Conservation (phyloP, 2,329 filamentous ascomycete genomes). For the Phialocephala sp. region DNA sequence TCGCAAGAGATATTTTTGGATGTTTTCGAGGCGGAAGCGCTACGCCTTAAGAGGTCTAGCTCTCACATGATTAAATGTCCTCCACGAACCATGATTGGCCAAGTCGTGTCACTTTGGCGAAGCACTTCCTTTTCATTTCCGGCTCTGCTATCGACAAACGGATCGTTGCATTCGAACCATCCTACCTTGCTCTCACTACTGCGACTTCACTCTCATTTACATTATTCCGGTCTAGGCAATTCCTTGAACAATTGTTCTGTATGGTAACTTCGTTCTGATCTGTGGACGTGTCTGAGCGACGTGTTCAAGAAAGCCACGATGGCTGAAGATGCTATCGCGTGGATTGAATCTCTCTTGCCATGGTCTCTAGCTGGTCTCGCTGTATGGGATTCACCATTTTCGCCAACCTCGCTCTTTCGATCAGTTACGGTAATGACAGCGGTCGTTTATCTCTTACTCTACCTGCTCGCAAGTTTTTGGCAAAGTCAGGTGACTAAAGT, state of each 20-base stretch:
- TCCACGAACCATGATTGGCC: neutral
- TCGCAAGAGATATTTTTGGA: neutral
- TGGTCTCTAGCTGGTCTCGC: conserved; percentile 4
- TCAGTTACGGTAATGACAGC: neutral
- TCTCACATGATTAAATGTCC: neutral
- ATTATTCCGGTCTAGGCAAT: neutral
- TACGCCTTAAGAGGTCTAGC: neutral
- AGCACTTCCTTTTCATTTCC: neutral
- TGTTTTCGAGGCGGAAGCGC: neutral
- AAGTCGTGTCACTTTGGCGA: neutral
- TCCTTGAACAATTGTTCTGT: neutral
- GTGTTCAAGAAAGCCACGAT: neutral
- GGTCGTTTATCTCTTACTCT: neutral
- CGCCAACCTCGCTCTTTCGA: conserved; percentile 1
- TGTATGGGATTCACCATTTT: conserved; percentile 3
- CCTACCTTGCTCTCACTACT: neutral
- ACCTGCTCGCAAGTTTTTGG: conserved; percentile 31
- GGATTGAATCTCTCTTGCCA: neutral
- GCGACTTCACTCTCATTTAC: neutral
- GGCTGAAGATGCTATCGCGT: neutral
- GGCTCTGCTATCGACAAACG: neutral
- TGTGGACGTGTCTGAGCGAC: neutral
- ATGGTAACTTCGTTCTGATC: neutral
- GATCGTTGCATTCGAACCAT: neutral
- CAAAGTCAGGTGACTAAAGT: conserved; percentile 36